Evolutionary conservation across 352 stramenopile species (phyloP).

Genomic region (Phytophthora nicotianae): DNA sequence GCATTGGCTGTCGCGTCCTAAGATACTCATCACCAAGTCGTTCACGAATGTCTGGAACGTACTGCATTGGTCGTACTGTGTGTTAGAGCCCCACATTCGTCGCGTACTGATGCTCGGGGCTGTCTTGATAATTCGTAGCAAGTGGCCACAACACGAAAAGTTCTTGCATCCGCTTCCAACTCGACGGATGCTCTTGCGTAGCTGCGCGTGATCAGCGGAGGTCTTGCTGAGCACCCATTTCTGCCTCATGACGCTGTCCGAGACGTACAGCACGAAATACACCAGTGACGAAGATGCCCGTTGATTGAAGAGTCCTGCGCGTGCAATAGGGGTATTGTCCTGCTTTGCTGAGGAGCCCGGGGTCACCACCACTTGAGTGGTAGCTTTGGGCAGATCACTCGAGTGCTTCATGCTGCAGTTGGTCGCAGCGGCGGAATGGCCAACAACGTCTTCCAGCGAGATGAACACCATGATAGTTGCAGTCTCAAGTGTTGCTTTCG

Average conservation of each 20-base stretch:
- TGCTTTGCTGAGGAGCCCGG: constrained; percentile 65
- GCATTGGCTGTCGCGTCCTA: constrained; percentile 47
- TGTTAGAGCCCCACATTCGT: constrained; percentile 25
- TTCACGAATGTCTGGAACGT: constrained; percentile 73
- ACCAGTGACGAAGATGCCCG: constrained; percentile 13
- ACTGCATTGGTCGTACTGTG: constrained; percentile 52
- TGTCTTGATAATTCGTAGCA: constrained; percentile 56
- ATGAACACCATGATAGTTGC: constrained; percentile 72
- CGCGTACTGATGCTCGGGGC: constrained; percentile 18
- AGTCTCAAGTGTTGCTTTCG: constrained; percentile 10
- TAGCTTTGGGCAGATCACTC: constrained; percentile 19
- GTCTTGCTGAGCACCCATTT: constrained; percentile 78
- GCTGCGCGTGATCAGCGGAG: constrained; percentile 45
- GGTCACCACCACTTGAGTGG: constrained; percentile 68
- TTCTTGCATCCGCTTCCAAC: constrained; percentile 43
- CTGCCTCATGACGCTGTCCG: constrained; percentile 62
- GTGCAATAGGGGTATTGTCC: constrained; percentile 20
- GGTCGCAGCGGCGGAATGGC: constrained; percentile 9
- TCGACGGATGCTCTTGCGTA: constrained; percentile 47
- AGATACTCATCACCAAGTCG: constrained; percentile 49
- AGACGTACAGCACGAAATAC: constrained; percentile 78
- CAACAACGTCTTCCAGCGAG: constrained; percentile 71
- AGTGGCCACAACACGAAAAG: constrained; percentile 56
- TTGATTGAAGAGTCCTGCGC: constrained; percentile 29
- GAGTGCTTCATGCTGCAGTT: constrained; percentile 24